Conservation (phyloP, 2,329 filamentous ascomycete species). For the Exutisphaerella laricina region DNA sequence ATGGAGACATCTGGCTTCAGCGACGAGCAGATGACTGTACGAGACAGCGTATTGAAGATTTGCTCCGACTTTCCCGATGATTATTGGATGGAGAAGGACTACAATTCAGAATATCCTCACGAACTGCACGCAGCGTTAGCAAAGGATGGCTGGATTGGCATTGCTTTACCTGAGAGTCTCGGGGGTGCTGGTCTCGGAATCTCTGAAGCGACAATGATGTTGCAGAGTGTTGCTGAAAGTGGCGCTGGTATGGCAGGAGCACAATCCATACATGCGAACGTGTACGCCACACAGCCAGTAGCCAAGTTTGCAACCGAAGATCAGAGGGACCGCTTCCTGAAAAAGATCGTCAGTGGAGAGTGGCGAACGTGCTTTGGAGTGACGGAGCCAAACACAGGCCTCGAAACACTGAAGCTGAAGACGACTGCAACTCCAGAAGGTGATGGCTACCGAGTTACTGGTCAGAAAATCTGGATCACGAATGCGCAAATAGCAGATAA, state of each 20-base stretch:
- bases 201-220: conserved; percentile 79
- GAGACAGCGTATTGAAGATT: conserved; percentile 62
- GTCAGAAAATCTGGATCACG: conserved; percentile 87
- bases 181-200: conserved; percentile 73
- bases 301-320: conserved; percentile 64
- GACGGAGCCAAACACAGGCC: conserved; percentile 43
- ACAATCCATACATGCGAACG: conserved; percentile 55
- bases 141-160: conserved; percentile 73
- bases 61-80: conserved; percentile 66
- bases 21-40: conserved; percentile 65
- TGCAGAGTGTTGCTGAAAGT: conserved; percentile 59
- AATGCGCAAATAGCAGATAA: conserved; percentile 75
- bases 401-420: conserved; percentile 60
- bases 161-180: conserved; percentile 67
- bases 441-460: conserved; percentile 60
- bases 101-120: conserved; percentile 63
- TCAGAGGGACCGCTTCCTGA: conserved; percentile 60
- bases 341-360: conserved; percentile 65
- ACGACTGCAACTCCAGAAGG: conserved; percentile 59
- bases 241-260: conserved; percentile 72
- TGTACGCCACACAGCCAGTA: conserved; percentile 70
- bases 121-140: conserved; percentile 70
- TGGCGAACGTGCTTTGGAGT: conserved; percentile 75
- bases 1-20: conserved; percentile 72
- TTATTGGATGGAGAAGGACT: conserved; percentile 72